Base-by-base conservation (phyloP, 306 rosid species). In the Sicyos edulis region DNA sequence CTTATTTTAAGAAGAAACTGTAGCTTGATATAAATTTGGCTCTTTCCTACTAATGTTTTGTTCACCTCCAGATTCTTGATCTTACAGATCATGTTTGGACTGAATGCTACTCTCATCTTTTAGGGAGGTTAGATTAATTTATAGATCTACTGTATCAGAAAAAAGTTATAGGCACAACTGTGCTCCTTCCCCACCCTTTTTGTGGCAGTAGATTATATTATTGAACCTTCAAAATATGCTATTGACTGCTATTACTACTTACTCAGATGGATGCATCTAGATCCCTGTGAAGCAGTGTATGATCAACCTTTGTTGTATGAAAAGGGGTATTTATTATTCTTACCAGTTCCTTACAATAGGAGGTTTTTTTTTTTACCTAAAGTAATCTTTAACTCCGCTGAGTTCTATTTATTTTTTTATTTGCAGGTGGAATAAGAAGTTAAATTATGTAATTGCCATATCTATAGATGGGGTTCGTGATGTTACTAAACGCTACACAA, bases 221-320 rank as follows among this genome's bases (percentile, higher is more conserved):
- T 15, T 45, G 21, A 14, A 70, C n/a, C 40, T 2, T 72, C 22
- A 54, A 19, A 74, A 70, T 77, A 74, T 68, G 61, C 45, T 83
- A 55, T 71, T 82, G 76, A 74, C 72, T 75, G 56, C 63, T 65
- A 59, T 76, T 77, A 57, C 83, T 81, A 74, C 79, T 53, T 81
- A 74, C 79, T 53, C 84, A 93, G 98, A 84, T 93, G 96, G 96
- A 84, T 93, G 90, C 98, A 93, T 87, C 96, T 93, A 54, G 98
- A 93, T 76, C 96, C 96, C 15, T 90, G 98, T 77, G 98, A 90
- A 74, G 90, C 85, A 82, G 84, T 86, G 70, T 88, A 83, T 80
- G 96, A 93, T 81, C 85, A 67, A 73, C 98, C 98, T 54, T 80
- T 90, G 76, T 85, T 93, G 85, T 93, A 93, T 80, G 98, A 93